A percentile compares a stretch with the other conserved stretches of the same genome.
phyloP scores from a whole-genome alignment of 2,329 filamentous ascomycete species.

The Venturia asperata region DNA sequence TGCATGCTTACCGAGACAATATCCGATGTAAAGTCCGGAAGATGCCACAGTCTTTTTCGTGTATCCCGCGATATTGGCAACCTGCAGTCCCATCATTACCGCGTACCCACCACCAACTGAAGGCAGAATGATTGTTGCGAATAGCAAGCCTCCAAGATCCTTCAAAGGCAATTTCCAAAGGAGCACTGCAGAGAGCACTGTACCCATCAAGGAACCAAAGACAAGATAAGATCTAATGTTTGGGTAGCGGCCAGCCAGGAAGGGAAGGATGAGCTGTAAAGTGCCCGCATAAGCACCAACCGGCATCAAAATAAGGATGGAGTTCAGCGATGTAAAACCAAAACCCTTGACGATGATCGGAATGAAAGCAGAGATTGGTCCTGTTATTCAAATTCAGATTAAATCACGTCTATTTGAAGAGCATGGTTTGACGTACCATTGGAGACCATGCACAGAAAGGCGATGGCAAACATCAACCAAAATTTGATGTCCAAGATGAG shows the following conservation, averaged over 20 bases:
- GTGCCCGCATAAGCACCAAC: constrained; percentile 34
- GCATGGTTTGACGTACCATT: constrained; percentile 26
- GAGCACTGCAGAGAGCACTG: constrained; percentile 37
- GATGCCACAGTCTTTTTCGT: constrained; percentile 45
- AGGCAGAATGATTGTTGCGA: constrained; percentile 44
- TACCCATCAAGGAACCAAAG: constrained; percentile 35
- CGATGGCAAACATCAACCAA: constrained; percentile 37
- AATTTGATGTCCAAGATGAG: constrained; percentile 30
- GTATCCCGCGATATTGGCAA: constrained; percentile 47
- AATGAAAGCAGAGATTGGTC: constrained; percentile 39
- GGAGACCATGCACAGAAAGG: constrained; percentile 37
- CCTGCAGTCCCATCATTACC: constrained; percentile 44
- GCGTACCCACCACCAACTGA: constrained; percentile 43
- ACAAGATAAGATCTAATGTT: constrained; percentile 35
- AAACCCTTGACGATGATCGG: constrained; percentile 42
- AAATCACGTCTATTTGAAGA: neutral
- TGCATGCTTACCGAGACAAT: constrained; percentile 38
- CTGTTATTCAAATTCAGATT: neutral
- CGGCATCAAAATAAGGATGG: constrained; percentile 38
- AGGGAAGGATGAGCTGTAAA: constrained; percentile 36
- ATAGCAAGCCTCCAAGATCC: constrained; percentile 40
- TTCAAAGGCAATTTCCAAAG: constrained; percentile 39
- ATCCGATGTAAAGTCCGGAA: constrained; percentile 45
- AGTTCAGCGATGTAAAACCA: constrained; percentile 39
- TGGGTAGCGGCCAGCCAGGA: constrained; percentile 35